Base-by-base conservation (phyloP, 129 eudicot species). In the Arctium minus region DNA sequence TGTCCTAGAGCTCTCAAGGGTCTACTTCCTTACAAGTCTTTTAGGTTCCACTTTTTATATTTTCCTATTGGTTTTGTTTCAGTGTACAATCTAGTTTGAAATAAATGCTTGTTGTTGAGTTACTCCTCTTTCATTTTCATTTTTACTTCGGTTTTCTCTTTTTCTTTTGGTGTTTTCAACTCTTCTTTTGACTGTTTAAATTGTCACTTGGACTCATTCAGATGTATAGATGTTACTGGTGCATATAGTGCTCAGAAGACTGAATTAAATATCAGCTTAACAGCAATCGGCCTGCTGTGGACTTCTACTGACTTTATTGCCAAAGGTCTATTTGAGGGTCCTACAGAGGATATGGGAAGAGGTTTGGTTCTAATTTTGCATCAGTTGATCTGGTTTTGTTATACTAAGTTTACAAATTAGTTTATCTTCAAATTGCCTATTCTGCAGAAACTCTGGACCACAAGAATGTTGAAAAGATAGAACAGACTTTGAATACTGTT, bases 161-260 rank as follows among this genome's bases (percentile, higher is more conserved):
- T 37, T 73, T 6, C 17, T 74, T 74, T 29, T 17, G 0, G 70
- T 30, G 11, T 39, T 74, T 74, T 46, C 65, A 68, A 31, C 82
- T 68, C 17, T 42, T 40, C 29, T 40, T 22, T 70, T 33, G 67
- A 70, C 67, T 70, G 30, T 53, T 53, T n/a, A 53, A 17, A 72
- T 42, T 79, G 30, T 37, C 15, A 46, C 37, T 82, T 73, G 32
- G 73, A 12, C 12, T 70, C 75, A 75, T 86, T 81, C 91, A 96
- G 99, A 86, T 96, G 99, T 80, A 89, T 96, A 85, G 98, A 96
- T 81, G 99, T 96, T 79, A 89, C 97, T 78, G 99, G 99, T 75
- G 99, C 99, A 65, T 96, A 93, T 81, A 85, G 99, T 88, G 85
- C 93, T 77, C 99, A 96, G 76, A 89, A 89, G 90, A 93, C 99